Evolutionary conservation across 2,329 filamentous ascomycete species (phyloP).

Genomic region (Aspergillus alliaceus): DNA sequence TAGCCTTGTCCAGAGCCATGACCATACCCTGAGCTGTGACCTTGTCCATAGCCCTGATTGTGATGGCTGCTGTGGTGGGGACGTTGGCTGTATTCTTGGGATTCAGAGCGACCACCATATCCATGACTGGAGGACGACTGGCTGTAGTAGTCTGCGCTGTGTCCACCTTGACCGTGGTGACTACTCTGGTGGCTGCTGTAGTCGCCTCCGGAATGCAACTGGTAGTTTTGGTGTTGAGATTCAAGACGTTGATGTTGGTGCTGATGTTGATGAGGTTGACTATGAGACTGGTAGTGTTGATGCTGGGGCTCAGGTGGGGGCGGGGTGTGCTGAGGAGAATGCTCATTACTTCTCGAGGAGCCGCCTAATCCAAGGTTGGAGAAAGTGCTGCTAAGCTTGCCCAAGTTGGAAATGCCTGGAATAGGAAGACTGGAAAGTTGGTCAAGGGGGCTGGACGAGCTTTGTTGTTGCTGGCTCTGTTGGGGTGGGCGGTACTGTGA

Average conservation of each 20-base stretch:
- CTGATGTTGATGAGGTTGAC: conserved; percentile 2
- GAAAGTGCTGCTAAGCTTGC: conserved; percentile 34
- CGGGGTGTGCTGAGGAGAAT: background rate
- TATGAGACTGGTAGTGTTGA: conserved; percentile 9
- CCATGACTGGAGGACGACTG: background rate
- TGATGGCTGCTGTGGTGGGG: conserved; percentile 5
- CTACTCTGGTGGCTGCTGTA: background rate
- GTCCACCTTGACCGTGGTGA: background rate
- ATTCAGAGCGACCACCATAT: background rate
- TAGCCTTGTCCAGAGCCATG: background rate
- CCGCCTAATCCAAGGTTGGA: conserved; percentile 31
- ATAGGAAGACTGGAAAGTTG: conserved; percentile 36
- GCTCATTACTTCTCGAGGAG: conserved; percentile 19
- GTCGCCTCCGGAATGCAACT: background rate
- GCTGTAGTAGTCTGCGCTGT: conserved; percentile 4
- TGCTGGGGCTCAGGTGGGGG: conserved; percentile 5
- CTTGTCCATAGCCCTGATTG: conserved; percentile 6
- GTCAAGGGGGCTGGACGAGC: conserved; percentile 29
- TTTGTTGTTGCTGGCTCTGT: conserved; percentile 25
- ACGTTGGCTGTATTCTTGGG: background rate
- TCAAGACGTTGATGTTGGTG: conserved; percentile 2
- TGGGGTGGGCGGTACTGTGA: conserved; percentile 21
- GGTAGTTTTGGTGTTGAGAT: conserved; percentile 5
- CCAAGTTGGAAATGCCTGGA: conserved; percentile 39
- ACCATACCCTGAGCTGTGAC: background rate